Evolutionary conservation across 345 rosid species (phyloP).

Genomic region (Jatropha curcas): DNA sequence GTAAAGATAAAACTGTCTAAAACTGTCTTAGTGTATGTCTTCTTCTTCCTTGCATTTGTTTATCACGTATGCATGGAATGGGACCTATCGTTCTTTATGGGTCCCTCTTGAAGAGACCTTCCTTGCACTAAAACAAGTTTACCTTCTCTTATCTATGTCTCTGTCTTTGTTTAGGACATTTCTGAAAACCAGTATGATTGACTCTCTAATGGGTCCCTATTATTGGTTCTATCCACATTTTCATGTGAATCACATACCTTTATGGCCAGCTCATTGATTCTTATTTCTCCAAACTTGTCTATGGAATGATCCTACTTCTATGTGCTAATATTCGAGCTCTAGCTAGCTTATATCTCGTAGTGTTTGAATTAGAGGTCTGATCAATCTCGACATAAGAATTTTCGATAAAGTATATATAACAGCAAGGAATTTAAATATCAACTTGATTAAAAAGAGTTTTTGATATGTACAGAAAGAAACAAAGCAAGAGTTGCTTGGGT

Average conservation of each 20-base stretch:
- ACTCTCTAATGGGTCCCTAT: neutral
- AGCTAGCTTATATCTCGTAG: neutral
- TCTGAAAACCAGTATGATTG: constrained; percentile 4
- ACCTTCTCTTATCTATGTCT: constrained; percentile 27
- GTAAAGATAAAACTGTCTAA: constrained; percentile 9
- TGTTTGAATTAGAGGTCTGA: no score
- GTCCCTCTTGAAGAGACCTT: constrained; percentile 6
- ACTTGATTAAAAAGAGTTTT: no score
- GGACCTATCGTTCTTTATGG: constrained; percentile 18
- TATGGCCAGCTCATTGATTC: constrained; percentile 21
- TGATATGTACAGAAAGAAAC: neutral
- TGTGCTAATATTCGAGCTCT: neutral
- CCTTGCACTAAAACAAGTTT: constrained; percentile 4
- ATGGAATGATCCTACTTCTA: neutral
- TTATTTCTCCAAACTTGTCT: constrained; percentile 14
- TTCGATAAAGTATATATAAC: no score
- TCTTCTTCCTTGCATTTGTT: constrained; percentile 8
- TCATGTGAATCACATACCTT: constrained; percentile 15
- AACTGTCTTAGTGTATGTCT: constrained; percentile 24
- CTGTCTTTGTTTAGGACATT: constrained; percentile 29
- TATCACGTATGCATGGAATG: constrained; percentile 26
- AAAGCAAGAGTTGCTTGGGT: constrained; percentile 23
- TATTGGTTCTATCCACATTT: neutral
- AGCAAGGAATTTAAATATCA: no score
- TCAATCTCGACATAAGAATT: no score